A percentile compares a stretch with the other conserved stretches of the same genome.
Evolutionary conservation across 2,329 filamentous ascomycete species (phyloP).

Genomic region (Penicillium palitans): DNA sequence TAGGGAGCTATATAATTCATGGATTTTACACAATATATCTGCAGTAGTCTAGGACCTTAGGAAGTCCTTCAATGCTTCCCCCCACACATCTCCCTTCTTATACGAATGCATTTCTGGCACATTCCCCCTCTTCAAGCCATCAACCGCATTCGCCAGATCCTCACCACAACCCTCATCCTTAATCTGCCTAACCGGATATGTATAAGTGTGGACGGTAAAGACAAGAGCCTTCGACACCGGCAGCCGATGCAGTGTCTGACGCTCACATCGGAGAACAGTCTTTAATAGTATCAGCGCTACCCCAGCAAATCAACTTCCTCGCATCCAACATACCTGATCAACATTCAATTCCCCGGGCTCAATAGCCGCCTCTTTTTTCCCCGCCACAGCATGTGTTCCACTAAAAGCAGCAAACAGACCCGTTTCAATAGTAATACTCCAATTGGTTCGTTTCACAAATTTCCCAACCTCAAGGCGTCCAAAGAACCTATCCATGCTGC

Average conservation of each 20-base stretch:
- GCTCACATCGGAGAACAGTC: conserved; percentile 57
- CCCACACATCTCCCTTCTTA: conserved; percentile 60
- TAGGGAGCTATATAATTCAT: neutral
- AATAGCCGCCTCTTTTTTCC: conserved; percentile 20
- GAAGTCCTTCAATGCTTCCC: conserved; percentile 55
- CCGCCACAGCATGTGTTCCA: conserved; percentile 33
- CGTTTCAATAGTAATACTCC: conserved; percentile 43
- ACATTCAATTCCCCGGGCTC: conserved; percentile 46
- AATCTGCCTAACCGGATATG: conserved; percentile 56
- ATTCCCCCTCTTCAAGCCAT: conserved; percentile 59
- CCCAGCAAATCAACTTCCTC: neutral
- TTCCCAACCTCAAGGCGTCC: conserved; percentile 54
- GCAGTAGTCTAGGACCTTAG: conserved; percentile 33
- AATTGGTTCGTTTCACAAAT: conserved; percentile 58
- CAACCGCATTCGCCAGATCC: conserved; percentile 57
- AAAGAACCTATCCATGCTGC: conserved; percentile 64
- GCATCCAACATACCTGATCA: conserved; percentile 38
- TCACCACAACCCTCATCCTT: conserved; percentile 58
- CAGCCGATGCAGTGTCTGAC: conserved; percentile 62
- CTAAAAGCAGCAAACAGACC: conserved; percentile 45
- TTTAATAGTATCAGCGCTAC: conserved; percentile 21
- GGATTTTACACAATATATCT: neutral
- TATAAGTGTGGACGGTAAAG: conserved; percentile 65
- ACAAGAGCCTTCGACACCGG: conserved; percentile 56
- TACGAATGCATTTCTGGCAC: conserved; percentile 60